Percentiles rank a stretch among this genome's conserved stretches.
Conservation (phyloP, 495 filamentous ascomycete genomes). For the Penicillium taxi region DNA sequence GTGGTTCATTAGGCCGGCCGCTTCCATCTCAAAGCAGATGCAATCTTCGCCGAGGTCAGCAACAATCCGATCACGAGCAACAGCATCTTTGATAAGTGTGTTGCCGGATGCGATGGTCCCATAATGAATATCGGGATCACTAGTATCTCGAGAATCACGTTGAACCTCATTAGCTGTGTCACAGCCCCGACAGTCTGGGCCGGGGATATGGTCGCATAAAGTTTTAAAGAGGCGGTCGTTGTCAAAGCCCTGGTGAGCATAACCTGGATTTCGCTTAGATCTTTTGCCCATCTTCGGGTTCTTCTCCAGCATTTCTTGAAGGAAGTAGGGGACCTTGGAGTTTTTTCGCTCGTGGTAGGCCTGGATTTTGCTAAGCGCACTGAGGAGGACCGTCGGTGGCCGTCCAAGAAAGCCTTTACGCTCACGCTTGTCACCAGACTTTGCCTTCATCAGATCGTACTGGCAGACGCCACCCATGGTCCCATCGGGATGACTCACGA, state of each 20-base stretch:
- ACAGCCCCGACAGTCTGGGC: not conserved
- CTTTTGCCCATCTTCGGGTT: not conserved
- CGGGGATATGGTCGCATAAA: not conserved
- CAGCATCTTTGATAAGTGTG: slow-evolving; percentile 6
- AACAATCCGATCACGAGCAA: slow-evolving; percentile 7
- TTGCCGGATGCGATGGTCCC: slow-evolving; percentile 12
- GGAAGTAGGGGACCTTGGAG: slow-evolving; percentile 13
- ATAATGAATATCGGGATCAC: slow-evolving; percentile 7
- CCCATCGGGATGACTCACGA: slow-evolving; percentile 12
- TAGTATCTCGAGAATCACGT: slow-evolving; percentile 5
- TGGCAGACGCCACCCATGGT: slow-evolving; percentile 11
- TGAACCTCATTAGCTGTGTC: slow-evolving; percentile 6
- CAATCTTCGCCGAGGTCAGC: slow-evolving; percentile 1
- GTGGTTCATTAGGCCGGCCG: slow-evolving; percentile 22
- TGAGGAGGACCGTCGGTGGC: not conserved
- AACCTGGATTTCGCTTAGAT: not conserved
- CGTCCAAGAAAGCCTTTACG: not conserved
- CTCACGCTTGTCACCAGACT: not conserved
- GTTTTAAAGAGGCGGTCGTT: slow-evolving; percentile 6
- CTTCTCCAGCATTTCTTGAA: slow-evolving; percentile 13
- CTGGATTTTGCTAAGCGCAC: not conserved
- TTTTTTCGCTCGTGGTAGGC: slow-evolving; percentile 1
- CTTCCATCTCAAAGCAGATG: slow-evolving; percentile 37
- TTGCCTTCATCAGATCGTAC: slow-evolving; percentile 15
- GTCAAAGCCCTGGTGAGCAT: slow-evolving; percentile 4